These are phyloP conservation scores for Brasilioporus rufonigricans DNA, from an alignment of 768 basidiomycete genomes.

Conservation along the genomic window DNA sequence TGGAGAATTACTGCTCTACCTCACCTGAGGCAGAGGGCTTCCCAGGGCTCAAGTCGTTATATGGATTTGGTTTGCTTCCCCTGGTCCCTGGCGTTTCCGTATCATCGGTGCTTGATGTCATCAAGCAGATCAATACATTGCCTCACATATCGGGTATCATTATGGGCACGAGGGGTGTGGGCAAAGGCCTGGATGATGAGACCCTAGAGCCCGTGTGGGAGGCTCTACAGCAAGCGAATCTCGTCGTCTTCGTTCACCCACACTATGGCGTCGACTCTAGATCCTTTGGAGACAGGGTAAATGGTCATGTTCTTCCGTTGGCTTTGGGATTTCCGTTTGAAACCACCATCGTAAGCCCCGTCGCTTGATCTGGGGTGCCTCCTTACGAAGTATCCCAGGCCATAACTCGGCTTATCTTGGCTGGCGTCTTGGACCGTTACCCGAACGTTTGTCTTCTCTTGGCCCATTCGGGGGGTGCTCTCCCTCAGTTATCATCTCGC, in stretches of 20 bases:
- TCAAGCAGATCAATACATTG: slow-evolving; percentile 61
- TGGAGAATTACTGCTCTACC: slow-evolving; percentile 76
- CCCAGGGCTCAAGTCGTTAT: slow-evolving; percentile 58
- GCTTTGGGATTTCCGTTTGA: slow-evolving; percentile 90
- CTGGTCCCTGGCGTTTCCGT: slow-evolving; percentile 66
- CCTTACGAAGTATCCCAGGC: slow-evolving; percentile 41
- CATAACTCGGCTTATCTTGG: slow-evolving; percentile 74
- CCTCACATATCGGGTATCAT: slow-evolving; percentile 76
- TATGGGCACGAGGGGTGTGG: slow-evolving; percentile 77
- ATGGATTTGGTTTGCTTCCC: slow-evolving; percentile 83
- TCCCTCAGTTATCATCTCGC: slow-evolving; percentile 81
- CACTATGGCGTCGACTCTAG: slow-evolving; percentile 80
- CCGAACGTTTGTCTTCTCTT: slow-evolving; percentile 74
- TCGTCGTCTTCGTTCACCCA: slow-evolving; percentile 83
- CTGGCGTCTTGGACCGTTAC: slow-evolving; percentile 78
- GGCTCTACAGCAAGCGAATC: slow-evolving; percentile 63
- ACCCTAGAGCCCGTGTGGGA: slow-evolving; percentile 79
- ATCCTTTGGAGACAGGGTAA: slow-evolving; percentile 72
- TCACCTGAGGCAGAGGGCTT: slow-evolving; percentile 41
- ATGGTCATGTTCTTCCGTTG: slow-evolving; percentile 86
- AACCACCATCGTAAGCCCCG: slow-evolving; percentile 70
- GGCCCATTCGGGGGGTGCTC: slow-evolving; percentile 84
- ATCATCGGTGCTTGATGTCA: slow-evolving; percentile 55
- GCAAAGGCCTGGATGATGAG: slow-evolving; percentile 78
- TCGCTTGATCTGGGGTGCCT: not conserved